Evolutionary conservation across 1,139 yeast genomes (phyloP), one percentile per base, ranked within the genome.

Genomic region (Geotrichum aggregatum): DNA sequence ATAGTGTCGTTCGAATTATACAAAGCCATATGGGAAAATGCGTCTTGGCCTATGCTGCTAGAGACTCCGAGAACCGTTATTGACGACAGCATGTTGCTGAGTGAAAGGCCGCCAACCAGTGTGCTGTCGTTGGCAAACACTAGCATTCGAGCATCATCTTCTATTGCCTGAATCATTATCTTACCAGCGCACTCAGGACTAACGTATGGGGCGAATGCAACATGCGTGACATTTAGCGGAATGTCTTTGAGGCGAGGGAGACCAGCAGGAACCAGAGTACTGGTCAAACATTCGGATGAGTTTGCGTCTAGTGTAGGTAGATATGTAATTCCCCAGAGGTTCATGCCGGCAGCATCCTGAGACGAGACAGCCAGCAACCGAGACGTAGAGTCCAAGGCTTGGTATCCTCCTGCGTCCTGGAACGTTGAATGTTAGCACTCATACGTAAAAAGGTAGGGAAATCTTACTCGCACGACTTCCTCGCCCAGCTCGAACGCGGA

Each of bases 311-410:
- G 44, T 3, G 47, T 24, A 1, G 57, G 57, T 3, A 54, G 14
- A 31, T 54, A 54, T 13, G 54, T 45, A 4, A 50, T 41, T 4
- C 57, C 57, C 57, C 57, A 54, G 7, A 48, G n/a, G 13, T 34
- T 40, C 31, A 49, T 21, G 4, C 55, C 55, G 28, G 40, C 18
- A 3, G 46, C 24, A 24, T 52, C 57, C 8, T 19, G 16, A 11
- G 49, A 30, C 1, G 55, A 30, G 14, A 48, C n/a, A 6, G 51
- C 33, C 7, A 54, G 26, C 18, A 52, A 38, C 19, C 35, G 40
- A 14, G 50, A 22, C 14, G 44, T 33, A 10, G 47, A n/a, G 30
- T 52, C 54, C 2, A 30, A 21, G 14, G 34, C 31, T 34, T 49
- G 53, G 36, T 46, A 54, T 2, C 43, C 47, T 1, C 52, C 16